Evolutionary conservation across 2,329 filamentous ascomycete species (phyloP).

Genomic region (Tothia fuscella): DNA sequence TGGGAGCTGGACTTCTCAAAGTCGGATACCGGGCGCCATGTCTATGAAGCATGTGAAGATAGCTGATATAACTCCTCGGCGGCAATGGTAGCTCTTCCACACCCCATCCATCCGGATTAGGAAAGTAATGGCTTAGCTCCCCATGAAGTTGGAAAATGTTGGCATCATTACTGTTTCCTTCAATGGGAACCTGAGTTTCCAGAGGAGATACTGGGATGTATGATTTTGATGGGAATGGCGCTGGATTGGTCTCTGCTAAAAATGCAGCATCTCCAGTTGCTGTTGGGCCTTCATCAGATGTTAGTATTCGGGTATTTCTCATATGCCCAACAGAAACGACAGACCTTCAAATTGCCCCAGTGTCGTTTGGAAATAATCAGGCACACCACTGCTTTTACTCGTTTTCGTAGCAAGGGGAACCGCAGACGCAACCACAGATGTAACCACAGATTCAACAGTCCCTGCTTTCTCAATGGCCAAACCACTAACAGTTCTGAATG

Average conservation of each 20-base stretch:
- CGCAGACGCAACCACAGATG: too few relatives aligned
- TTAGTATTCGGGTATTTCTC: neutral
- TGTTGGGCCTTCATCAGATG: constrained; percentile 41
- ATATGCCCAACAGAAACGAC: neutral
- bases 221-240: constrained; percentile 47
- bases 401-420: neutral
- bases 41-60: constrained; percentile 60
- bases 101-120: constrained; percentile 57
- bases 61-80: constrained; percentile 52
- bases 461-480: neutral
- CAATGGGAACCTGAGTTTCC: constrained; percentile 57
- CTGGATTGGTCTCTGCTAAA: constrained; percentile 57
- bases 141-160: constrained; percentile 64
- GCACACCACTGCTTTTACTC: neutral
- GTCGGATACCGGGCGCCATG: constrained; percentile 67
- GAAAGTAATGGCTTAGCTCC: constrained; percentile 56
- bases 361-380: constrained; percentile 10
- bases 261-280: constrained; percentile 59
- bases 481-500: constrained; percentile 5
- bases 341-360: constrained; percentile 6
- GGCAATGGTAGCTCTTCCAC: constrained; percentile 61
- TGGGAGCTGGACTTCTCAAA: constrained; percentile 40
- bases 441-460: too few relatives aligned
- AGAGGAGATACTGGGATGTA: constrained; percentile 59
- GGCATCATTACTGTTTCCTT: constrained; percentile 43